Conservation (phyloP, 495 filamentous ascomycete species). For the Penicillium daleae region DNA sequence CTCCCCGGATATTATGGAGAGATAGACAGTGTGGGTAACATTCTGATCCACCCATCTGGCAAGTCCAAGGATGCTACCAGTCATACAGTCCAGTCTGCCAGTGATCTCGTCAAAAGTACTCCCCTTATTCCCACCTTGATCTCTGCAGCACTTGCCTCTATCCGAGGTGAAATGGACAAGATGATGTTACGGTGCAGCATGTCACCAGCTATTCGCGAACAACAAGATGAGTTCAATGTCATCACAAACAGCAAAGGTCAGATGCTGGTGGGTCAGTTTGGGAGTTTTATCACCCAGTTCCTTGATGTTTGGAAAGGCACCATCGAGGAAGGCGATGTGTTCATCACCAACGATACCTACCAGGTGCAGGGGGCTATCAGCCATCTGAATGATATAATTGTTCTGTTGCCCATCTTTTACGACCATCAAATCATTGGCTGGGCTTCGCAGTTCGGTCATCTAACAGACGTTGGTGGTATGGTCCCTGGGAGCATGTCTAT, state of each 20-base stretch:
- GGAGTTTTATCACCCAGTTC: conserved; percentile 55
- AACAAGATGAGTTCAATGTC: conserved; percentile 58
- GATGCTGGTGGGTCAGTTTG: conserved; percentile 57
- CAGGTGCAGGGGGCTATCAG: conserved; percentile 53
- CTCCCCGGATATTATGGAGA: conserved; percentile 50
- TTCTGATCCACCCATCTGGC: conserved; percentile 45
- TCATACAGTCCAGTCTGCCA: conserved; percentile 31
- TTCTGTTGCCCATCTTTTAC: conserved; percentile 51
- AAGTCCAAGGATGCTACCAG: conserved; percentile 17
- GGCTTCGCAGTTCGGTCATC: conserved; percentile 55
- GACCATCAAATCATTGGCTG: conserved; percentile 48
- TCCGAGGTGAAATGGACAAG: conserved; percentile 54
- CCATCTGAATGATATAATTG: conserved; percentile 53
- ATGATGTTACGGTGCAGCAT: conserved; percentile 56
- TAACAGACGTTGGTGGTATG: conserved; percentile 55
- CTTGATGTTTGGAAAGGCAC: conserved; percentile 46
- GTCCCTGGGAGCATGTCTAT: conserved; percentile 58
- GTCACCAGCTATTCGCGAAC: conserved; percentile 55
- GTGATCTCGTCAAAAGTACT: conserved; percentile 39
- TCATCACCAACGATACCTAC: conserved; percentile 57
- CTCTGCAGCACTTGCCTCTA: conserved; percentile 46
- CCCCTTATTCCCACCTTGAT: conserved; percentile 46
- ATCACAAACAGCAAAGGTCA: conserved; percentile 51
- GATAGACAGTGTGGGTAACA: conserved; percentile 50
- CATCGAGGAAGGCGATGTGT: conserved; percentile 54